phyloP scores from a whole-genome alignment of 2,329 filamentous ascomycete genomes.

The Clonostachys rosea region DNA sequence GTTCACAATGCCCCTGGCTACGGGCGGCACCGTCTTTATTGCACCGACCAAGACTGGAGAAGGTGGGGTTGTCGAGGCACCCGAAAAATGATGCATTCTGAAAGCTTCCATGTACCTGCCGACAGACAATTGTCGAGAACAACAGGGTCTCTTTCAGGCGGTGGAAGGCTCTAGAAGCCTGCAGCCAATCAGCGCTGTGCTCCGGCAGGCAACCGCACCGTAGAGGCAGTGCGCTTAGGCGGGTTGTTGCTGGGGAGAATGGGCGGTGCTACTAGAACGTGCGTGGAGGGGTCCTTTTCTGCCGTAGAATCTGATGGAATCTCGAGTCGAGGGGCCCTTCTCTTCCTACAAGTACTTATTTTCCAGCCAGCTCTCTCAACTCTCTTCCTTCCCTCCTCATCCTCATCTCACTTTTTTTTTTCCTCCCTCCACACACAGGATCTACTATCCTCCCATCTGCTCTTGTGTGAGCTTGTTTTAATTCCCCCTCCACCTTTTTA shows the following conservation, averaged over 20 bases:
- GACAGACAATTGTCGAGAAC: too few species aligned
- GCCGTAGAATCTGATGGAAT: conserved; percentile 42
- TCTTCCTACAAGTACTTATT: conserved; percentile 17
- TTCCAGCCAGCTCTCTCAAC: conserved; percentile 20
- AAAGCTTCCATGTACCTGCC: too few species aligned
- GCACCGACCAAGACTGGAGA: too few species aligned
- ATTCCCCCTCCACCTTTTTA: conserved; percentile 4
- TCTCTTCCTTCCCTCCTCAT: conserved; percentile 11
- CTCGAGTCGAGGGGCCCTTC: conserved; percentile 18
- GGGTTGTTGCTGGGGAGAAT: not conserved
- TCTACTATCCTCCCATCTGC: conserved; percentile 1
- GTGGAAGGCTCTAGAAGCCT: conserved; percentile 15
- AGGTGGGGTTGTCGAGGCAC: too few species aligned
- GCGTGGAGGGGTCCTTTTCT: not conserved
- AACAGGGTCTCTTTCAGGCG: not conserved
- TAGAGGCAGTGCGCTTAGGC: not conserved
- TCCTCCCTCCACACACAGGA: conserved; percentile 7
- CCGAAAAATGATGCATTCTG: too few species aligned
- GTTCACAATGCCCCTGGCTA: too few species aligned
- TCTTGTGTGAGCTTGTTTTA: conserved; percentile 3
- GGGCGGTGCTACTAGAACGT: conserved; percentile 1
- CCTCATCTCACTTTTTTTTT: conserved; percentile 7
- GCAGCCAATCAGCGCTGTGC: conserved; percentile 14
- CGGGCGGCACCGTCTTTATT: too few species aligned
- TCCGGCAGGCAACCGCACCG: not conserved